phyloP scores from a whole-genome alignment of 2,329 filamentous ascomycete genomes.

The Arthrobotrys sinensis region DNA sequence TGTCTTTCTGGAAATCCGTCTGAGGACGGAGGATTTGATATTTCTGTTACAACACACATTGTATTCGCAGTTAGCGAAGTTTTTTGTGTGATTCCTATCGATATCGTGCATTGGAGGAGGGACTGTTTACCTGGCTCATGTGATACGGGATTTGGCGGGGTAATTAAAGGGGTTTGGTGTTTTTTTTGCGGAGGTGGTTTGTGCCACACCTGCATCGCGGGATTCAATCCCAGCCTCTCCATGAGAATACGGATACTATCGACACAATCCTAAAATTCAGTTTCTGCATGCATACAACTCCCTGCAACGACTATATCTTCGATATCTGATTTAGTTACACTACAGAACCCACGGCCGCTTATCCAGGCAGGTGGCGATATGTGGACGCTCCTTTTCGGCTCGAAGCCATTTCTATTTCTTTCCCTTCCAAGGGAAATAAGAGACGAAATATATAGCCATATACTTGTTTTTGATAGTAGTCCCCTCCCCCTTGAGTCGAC shows the following conservation, averaged over 20 bases:
- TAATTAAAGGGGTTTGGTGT: conserved; percentile 3
- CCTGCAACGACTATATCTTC: no score
- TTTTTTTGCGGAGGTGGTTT: not conserved
- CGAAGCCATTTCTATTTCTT: conserved; percentile 3
- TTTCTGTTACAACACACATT: conserved; percentile 26
- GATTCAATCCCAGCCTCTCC: conserved; percentile 7
- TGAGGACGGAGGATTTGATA: conserved; percentile 19
- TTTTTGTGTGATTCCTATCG: conserved; percentile 11
- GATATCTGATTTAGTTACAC: no score
- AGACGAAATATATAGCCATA: conserved; percentile 17
- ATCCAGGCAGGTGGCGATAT: not conserved
- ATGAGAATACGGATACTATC: not conserved
- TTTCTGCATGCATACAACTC: not conserved
- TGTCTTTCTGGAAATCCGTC: conserved; percentile 34
- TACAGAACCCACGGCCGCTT: no score
- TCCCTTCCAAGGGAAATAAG: conserved; percentile 10
- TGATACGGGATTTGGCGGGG: conserved; percentile 22
- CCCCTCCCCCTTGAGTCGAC: not conserved
- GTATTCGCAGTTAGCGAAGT: conserved; percentile 11
- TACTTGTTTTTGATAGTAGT: conserved; percentile 2
- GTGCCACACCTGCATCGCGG: not conserved
- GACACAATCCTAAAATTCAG: conserved; percentile 4
- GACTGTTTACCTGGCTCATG: not conserved
- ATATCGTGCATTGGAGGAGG: conserved; percentile 1
- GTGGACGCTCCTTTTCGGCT: not conserved